These are phyloP conservation scores for Pichia sp. DNA, from an alignment of 1,139 yeast genomes.

Conservation along the genomic window DNA sequence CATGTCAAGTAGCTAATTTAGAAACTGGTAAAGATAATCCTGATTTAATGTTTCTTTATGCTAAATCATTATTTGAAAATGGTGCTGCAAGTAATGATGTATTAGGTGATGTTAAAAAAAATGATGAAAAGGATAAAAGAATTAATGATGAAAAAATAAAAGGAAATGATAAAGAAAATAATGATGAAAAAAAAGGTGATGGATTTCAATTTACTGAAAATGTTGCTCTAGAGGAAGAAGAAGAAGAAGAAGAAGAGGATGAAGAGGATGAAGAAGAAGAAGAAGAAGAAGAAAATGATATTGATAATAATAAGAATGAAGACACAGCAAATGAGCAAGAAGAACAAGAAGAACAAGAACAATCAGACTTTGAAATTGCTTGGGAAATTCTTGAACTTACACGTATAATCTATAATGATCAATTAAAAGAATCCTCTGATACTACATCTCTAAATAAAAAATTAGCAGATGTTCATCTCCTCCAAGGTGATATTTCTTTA, in stretches of 20 bases:
- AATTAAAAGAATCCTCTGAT: constrained; percentile 29
- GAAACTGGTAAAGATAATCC: constrained; percentile 60
- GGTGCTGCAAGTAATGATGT: constrained; percentile 75
- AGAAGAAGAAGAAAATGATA: constrained; percentile 32
- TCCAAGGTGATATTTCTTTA: constrained; percentile 82
- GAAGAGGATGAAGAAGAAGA: constrained; percentile 36
- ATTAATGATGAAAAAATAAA: constrained; percentile 8
- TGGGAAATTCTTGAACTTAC: constrained; percentile 83
- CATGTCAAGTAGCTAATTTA: constrained; percentile 54
- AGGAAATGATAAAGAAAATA: constrained; percentile 12
- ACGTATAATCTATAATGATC: constrained; percentile 46
- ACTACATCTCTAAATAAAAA: constrained; percentile 21
- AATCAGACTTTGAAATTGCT: constrained; percentile 75
- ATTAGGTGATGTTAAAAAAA: constrained; percentile 42
- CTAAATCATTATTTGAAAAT: constrained; percentile 70
- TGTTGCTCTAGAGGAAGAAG: constrained; percentile 14
- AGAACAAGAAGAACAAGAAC: constrained; percentile 41
- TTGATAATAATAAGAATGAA: constrained; percentile 24
- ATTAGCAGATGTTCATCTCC: constrained; percentile 69
- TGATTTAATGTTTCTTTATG: constrained; percentile 67
- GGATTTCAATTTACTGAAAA: constrained; percentile 10
- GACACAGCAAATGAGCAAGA: constrained; percentile 23
- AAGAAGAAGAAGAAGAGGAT: constrained; percentile 26
- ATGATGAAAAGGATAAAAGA: constrained; percentile 18
- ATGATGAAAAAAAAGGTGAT: constrained; percentile 19